Conservation (phyloP, 2,329 filamentous ascomycete genomes). For the Aspergillus phoenicis region DNA sequence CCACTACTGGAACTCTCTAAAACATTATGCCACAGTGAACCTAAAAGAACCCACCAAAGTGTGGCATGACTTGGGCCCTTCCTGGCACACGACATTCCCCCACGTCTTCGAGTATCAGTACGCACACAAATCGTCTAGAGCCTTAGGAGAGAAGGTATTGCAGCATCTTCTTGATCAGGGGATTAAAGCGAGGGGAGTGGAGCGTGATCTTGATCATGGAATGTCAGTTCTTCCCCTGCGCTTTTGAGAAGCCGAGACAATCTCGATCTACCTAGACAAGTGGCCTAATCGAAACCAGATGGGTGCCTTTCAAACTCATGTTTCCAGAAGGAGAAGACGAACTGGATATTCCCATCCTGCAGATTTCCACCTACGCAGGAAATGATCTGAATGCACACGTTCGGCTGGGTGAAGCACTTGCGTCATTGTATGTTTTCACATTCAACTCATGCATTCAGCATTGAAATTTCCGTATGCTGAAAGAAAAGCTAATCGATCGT, state of each 20-base stretch:
- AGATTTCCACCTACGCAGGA: neutral
- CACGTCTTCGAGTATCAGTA: slow-evolving; percentile 7
- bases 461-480: no score
- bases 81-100: slow-evolving; percentile 1
- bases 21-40: neutral
- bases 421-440: neutral
- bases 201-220: slow-evolving; percentile 2
- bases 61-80: slow-evolving; percentile 6
- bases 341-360: neutral
- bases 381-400: neutral
- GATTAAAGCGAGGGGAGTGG: neutral
- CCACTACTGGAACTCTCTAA: neutral
- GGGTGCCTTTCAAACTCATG: slow-evolving; percentile 7
- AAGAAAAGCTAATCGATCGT: neutral
- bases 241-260: no score
- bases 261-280: no score
- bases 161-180: neutral
- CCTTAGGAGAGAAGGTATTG: neutral
- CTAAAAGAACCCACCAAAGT: slow-evolving; percentile 4
- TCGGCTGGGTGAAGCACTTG: neutral
- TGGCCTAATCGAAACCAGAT: neutral
- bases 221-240: neutral
- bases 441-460: no score
- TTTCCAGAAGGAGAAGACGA: slow-evolving; percentile 3
- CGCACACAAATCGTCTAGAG: neutral